These are phyloP conservation scores for Artemisia annua DNA, from an alignment of 129 eudicot genomes.

Conservation along the genomic window DNA sequence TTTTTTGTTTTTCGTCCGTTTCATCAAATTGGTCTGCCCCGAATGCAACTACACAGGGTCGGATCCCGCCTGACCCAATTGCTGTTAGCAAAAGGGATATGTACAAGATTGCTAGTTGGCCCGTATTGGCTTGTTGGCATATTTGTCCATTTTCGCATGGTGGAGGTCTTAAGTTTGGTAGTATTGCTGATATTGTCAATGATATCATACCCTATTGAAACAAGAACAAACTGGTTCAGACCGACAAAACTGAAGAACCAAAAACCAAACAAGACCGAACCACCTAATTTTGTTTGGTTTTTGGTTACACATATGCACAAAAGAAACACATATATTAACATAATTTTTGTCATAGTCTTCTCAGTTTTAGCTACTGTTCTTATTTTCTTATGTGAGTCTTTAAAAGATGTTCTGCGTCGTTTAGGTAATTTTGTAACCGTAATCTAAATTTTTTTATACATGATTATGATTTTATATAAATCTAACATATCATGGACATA, in stretches of 20 bases:
- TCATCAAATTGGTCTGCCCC: constrained; percentile 73
- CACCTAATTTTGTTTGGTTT: no score
- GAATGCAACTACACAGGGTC: constrained; percentile 56
- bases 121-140: constrained; percentile 46
- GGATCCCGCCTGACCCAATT: constrained; percentile 61
- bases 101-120: constrained; percentile 46
- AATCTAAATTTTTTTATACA: no score
- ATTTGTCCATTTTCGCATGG: constrained; percentile 62
- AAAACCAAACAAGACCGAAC: not conserved
- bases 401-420: no score
- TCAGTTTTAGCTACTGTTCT: no score
- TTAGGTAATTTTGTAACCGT: no score
- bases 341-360: no score
- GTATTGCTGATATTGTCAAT: constrained; percentile 53
- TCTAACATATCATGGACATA: no score
- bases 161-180: constrained; percentile 75
- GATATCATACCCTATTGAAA: constrained; percentile 59
- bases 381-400: no score
- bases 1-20: constrained; percentile 32
- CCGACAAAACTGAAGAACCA: not conserved
- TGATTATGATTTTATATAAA: no score
- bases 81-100: constrained; percentile 50
- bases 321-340: no score
- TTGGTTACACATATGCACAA: no score
- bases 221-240: not conserved